Evolutionary conservation across 2,329 filamentous ascomycete genomes (phyloP), one percentile per base, ranked within the genome.

Genomic region (Fusarium lyarnte): DNA sequence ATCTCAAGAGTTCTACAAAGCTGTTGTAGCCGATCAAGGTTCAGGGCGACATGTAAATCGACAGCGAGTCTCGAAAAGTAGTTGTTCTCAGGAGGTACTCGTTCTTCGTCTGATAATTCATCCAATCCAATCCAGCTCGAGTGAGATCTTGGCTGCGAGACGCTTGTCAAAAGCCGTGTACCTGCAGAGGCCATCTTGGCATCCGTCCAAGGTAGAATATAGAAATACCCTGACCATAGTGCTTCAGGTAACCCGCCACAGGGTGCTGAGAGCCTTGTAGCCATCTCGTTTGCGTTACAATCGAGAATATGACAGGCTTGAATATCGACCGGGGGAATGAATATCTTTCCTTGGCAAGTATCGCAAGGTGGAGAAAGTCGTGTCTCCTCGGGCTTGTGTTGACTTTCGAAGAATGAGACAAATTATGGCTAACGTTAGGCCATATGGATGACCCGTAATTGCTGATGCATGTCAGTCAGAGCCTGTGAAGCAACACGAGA

Each of bases 61-160:
- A 35, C 19, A n/a, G n/a, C 8, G 8, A 4, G 6, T 8, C 23
- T 33, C 0, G 8, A 10, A 29, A 23, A 23, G 8, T 46, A 6
- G 3, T 5, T 9, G 17, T 27, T 45, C 10, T 7, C 16, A 17
- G 14, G 7, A 42, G 14, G 13, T 23, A 7, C 4, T 16, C 12
- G 19, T 17, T n/a, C 2, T 33, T 49, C 11, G 11, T 23, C 11
- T 19, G 11, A 10, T 14, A 14, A 19, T 12, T 12, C 8, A 21
- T 19, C 5, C 6, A 19, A 3, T 2, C 14, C n/a, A 8, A 4
- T 21, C 17, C n/a, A 4, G 10, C 6, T 36, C 17, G 3, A 25
- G 9, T 14, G 9, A 11, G 16, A 25, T 35, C n/a, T 35, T 21
- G 17, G 13, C 17, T 21, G 8, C 2, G 3, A 36, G 12, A 11